phyloP scores from a whole-genome alignment of 1,284 basidiomycete species.

The Heterobasidion irregulare region DNA sequence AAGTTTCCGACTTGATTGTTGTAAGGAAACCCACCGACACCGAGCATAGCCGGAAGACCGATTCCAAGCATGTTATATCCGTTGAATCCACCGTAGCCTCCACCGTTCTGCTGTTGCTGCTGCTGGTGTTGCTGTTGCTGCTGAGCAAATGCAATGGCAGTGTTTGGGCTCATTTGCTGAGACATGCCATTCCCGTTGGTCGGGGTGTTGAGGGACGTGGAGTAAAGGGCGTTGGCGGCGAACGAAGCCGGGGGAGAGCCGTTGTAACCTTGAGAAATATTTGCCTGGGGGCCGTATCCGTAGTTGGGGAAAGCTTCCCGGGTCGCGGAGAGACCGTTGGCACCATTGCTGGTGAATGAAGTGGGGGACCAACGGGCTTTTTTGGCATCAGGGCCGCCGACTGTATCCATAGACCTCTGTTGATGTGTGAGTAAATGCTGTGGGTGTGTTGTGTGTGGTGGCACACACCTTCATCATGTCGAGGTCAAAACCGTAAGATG shows the following conservation, averaged over 20 bases:
- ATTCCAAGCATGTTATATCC: slow-evolving; percentile 72
- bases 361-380: slow-evolving; percentile 80
- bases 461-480: slow-evolving; percentile 78
- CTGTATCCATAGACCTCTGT: slow-evolving; percentile 72
- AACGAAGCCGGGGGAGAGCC: slow-evolving; percentile 38
- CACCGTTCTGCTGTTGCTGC: slow-evolving; percentile 23
- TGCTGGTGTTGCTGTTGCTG: slow-evolving; percentile 31
- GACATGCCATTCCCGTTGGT: slow-evolving; percentile 38
- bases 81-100: slow-evolving; percentile 41
- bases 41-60: slow-evolving; percentile 61
- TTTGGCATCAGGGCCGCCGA: slow-evolving; percentile 75
- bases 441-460: slow-evolving; percentile 4
- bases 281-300: slow-evolving; percentile 71
- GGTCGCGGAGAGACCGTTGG: slow-evolving; percentile 28
- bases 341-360: slow-evolving; percentile 36
- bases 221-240: slow-evolving; percentile 49
- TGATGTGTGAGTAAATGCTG: background rate
- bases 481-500: slow-evolving; percentile 64
- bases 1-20: slow-evolving; percentile 60
- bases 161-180: slow-evolving; percentile 62
- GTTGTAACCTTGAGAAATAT: slow-evolving; percentile 43
- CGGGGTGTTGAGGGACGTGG: slow-evolving; percentile 66
- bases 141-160: slow-evolving; percentile 30
- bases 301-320: slow-evolving; percentile 76
- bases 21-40: slow-evolving; percentile 56